Conservation (phyloP, 192 early-diverging fungal species). For the Linnemannia elongata region DNA sequence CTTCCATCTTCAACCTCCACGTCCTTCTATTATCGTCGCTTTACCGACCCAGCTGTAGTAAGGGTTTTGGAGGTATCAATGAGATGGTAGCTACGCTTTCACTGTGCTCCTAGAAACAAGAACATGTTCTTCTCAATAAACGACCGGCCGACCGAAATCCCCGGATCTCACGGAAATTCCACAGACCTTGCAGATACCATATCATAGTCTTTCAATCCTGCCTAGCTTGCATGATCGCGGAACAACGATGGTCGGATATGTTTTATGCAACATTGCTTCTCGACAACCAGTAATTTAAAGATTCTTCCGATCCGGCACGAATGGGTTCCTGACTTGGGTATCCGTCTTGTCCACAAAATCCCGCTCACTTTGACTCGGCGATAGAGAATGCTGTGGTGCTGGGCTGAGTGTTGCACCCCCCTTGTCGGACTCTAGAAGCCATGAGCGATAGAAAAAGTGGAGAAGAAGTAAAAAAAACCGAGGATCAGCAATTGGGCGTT, state of each 20-base stretch:
- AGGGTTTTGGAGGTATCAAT: too few relatives aligned
- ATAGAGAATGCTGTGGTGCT: neutral
- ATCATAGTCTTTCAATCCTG: too few relatives aligned
- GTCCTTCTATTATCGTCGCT: too few relatives aligned
- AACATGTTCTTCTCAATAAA: too few relatives aligned
- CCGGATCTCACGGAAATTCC: too few relatives aligned
- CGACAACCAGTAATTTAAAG: neutral
- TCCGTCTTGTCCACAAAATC: constrained; percentile 1
- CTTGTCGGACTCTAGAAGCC: neutral
- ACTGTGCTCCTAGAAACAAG: too few relatives aligned
- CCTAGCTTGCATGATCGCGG: too few relatives aligned
- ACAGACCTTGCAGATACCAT: too few relatives aligned
- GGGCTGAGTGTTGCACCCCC: neutral
- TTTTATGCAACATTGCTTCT: neutral
- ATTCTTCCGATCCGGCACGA: constrained; percentile 1
- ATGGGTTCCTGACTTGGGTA: constrained; percentile 3
- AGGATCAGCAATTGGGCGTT: constrained; percentile 5
- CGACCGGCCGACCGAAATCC: too few relatives aligned
- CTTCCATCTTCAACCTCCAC: too few relatives aligned
- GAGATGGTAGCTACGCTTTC: too few relatives aligned
- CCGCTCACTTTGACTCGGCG: neutral
- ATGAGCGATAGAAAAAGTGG: constrained; percentile 1
- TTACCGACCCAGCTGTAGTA: too few relatives aligned
- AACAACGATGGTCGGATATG: neutral
- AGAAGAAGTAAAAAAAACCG: neutral